Base-by-base conservation (phyloP, 208 protist genomes). In the Trypanosoma theileri region DNA sequence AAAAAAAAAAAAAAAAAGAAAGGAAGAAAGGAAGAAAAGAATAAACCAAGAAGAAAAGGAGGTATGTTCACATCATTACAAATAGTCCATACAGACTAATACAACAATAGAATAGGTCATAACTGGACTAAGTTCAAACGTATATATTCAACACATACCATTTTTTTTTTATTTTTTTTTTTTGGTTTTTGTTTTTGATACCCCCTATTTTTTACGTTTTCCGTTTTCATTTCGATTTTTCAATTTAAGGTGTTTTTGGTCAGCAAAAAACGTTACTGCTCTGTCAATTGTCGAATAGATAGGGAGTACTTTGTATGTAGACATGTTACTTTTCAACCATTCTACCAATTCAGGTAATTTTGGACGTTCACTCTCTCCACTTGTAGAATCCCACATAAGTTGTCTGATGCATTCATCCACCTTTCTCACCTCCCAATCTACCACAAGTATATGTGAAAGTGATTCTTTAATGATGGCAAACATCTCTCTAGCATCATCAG, bases 241-340 rank as follows among this genome's bases (percentile, higher is more conserved):
- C 4, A 28, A 11, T 41, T 75, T 75, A 35, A 83, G 71, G 26
- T 66, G 69, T n/a, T 80, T 79, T 63, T 79, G 71, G 26, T 84
- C 75, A 0, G 82, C 66, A 57, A 78, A 82, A 53, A 89, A 86
- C 12, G 77, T 66, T 10, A 90, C 65, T 22, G 59, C 45, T 46
- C 44, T 54, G 46, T 85, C 68, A 57, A 54, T 19, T 44, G 59
- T 16, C 51, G 82, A 86, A 67, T 78, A 88, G 17, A 91, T 71
- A 41, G 85, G 80, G 21, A 82, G 54, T 16, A 88, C 48, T 9
- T 42, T 61, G 45, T 71, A 62, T 11, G 28, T 62, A 16, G 73
- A 71, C 40, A 71, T 79, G 56, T 81, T 80, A 1, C 58, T 76
- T 16, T 67, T 75, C 9, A 88, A 1, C 86, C 81, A 91, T 41